These are phyloP conservation scores for Celoporthe dispersa DNA, from an alignment of 2,329 filamentous ascomycete genomes.

Conservation along the genomic window DNA sequence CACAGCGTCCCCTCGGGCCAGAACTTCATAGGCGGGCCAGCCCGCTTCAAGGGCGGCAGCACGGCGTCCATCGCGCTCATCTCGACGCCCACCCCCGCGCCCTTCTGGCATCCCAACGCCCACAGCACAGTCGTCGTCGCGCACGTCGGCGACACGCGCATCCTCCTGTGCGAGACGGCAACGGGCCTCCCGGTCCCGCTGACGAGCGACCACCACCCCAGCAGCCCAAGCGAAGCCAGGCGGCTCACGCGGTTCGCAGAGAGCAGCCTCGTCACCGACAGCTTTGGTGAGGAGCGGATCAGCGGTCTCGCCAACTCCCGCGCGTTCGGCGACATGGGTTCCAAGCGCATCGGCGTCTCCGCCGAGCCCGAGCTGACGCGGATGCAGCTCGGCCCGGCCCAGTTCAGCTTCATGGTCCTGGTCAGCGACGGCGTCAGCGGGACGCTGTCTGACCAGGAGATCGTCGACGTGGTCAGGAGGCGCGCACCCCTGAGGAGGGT, in stretches of 20 bases:
- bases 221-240: slow-evolving; percentile 80
- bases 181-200: slow-evolving; percentile 80
- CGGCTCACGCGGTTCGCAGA: slow-evolving; percentile 82
- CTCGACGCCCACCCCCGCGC: slow-evolving; percentile 86
- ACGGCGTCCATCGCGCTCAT: slow-evolving; percentile 90
- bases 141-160: slow-evolving; percentile 91
- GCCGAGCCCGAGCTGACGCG: slow-evolving; percentile 89
- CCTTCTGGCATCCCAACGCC: slow-evolving; percentile 92
- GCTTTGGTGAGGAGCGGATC: slow-evolving; percentile 96
- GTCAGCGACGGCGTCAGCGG: slow-evolving; percentile 89
- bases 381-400: slow-evolving; percentile 77
- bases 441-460: slow-evolving; percentile 87
- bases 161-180: slow-evolving; percentile 84
- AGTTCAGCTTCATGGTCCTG: slow-evolving; percentile 88
- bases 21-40: slow-evolving; percentile 69
- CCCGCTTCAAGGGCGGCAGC: slow-evolving; percentile 89
- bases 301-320: slow-evolving; percentile 91
- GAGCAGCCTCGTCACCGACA: slow-evolving; percentile 82
- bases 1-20: slow-evolving; percentile 58
- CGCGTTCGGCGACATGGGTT: slow-evolving; percentile 88
- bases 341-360: slow-evolving; percentile 90
- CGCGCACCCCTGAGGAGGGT: slow-evolving; percentile 85
- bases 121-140: slow-evolving; percentile 83
- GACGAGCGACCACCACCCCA: slow-evolving; percentile 91
- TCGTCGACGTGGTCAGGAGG: slow-evolving; percentile 94